phyloP scores from a whole-genome alignment of 2,329 filamentous ascomycete genomes.

The Aspergillus tanneri region DNA sequence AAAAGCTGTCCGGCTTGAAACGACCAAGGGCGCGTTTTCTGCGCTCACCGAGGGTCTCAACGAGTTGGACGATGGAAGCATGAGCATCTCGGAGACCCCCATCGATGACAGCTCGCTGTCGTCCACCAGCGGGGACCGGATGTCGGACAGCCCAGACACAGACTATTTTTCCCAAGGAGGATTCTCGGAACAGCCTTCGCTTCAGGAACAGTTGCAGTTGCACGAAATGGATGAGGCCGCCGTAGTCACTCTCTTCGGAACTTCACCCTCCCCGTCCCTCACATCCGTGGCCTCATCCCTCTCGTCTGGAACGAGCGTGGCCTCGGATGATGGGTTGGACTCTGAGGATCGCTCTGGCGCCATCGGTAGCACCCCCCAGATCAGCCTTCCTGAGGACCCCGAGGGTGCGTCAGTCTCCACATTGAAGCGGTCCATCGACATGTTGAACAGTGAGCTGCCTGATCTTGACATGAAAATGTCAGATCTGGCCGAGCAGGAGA shows the following conservation, averaged over 20 bases:
- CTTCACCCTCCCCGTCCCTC: constrained; percentile 44
- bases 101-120: constrained; percentile 35
- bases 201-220: constrained; percentile 20
- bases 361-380: constrained; percentile 28
- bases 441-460: constrained; percentile 39
- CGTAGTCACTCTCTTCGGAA: constrained; percentile 39
- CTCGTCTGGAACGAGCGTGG: constrained; percentile 43
- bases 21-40: constrained; percentile 32
- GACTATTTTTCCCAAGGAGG: constrained; percentile 38
- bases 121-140: constrained; percentile 28
- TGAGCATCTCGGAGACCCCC: constrained; percentile 30
- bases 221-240: constrained; percentile 37
- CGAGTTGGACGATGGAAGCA: constrained; percentile 29
- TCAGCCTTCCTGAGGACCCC: constrained; percentile 32
- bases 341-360: constrained; percentile 23
- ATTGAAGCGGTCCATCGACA: constrained; percentile 41
- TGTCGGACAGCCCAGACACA: constrained; percentile 33
- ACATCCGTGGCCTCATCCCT: constrained; percentile 42
- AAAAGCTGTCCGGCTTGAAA: constrained; percentile 28
- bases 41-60: constrained; percentile 47
- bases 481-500: constrained; percentile 32
- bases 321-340: constrained; percentile 34
- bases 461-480: constrained; percentile 40
- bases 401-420: constrained; percentile 30
- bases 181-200: constrained; percentile 21